Evolutionary conservation across 164 flowering plant genomes (phyloP), one percentile per base, ranked within the genome.

Genomic region (Akebia trifoliata): DNA sequence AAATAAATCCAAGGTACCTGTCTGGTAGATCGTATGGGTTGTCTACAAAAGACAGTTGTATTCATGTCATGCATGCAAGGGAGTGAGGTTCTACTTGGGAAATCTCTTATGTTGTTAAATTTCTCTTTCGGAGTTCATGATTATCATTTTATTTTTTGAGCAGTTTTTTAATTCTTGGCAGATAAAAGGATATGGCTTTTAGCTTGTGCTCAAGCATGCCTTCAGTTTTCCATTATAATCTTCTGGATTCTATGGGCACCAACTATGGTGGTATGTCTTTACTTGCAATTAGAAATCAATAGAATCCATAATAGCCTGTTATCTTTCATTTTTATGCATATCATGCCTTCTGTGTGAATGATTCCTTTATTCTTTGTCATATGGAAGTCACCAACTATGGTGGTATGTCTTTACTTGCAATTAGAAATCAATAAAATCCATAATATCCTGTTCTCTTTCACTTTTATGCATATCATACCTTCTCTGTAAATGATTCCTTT

Each of bases 201-300:
- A 72, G 75, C 63, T 34, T 76, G 73, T 66, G 80, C 87, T 28
- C 96, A 92, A 70, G 72, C 86, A 61, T 78, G 82, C 54, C 72
- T 89, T 54, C 82, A 87, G 14, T 84, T 93, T 68, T 80, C 95
- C 5, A 44, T 70, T 62, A 64, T 78, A 45, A 67, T 83, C 38
- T 82, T 90, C 55, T 89, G 97, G 98, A 80, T 93, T 68, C 78
- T 90, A 1, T 93, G 98, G 97, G 88, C 96, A 53, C 97, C 97
- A 45, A 82, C 78, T 45, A 50, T 84, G 61, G 95, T 89, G 90
- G 98, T 89, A 86, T 14, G 75, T 21, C 62, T 47, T 59, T 34
- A 46, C 29, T 20, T 40, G 31, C 49, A 24, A 0, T 48, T 30
- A 35, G 20, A 39, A 21, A 29, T 4, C 9, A 7, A 20, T 15